Conservation (phyloP, 169 alveolate species). For the Plasmodium coatneyi region DNA sequence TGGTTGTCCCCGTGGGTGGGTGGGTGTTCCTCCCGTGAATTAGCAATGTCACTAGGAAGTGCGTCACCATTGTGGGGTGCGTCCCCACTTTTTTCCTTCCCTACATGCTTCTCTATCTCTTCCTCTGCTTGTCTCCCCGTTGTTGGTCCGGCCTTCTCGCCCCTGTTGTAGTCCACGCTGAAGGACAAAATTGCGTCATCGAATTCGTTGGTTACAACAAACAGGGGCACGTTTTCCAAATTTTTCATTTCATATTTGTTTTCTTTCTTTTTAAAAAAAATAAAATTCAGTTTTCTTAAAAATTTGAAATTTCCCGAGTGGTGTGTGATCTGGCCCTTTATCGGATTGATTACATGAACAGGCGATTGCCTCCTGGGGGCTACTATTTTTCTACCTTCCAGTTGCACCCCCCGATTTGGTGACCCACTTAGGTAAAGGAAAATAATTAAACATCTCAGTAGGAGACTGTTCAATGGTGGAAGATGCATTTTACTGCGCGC, state of each 20-base stretch:
- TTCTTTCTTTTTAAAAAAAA: constrained; percentile 26
- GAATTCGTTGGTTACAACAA: constrained; percentile 60
- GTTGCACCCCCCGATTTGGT: not conserved
- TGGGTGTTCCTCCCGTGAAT: not conserved
- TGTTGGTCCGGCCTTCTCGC: not conserved
- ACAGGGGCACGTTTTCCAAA: constrained; percentile 61
- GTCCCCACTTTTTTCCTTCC: not conserved
- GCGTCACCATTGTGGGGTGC: not conserved
- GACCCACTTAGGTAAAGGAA: not conserved
- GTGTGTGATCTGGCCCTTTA: constrained; percentile 2
- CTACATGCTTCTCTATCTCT: not conserved
- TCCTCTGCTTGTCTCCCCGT: not conserved
- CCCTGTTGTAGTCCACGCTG: not conserved
- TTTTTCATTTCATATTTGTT: constrained; percentile 63
- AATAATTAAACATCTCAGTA: constrained; percentile 1
- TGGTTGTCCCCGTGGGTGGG: not conserved
- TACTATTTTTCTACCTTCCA: constrained; percentile 8
- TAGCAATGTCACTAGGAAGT: not conserved
- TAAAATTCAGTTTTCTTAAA: constrained; percentile 32
- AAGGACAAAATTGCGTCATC: constrained; percentile 57
- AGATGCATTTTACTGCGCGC: constrained; percentile 17
- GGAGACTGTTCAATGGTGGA: not conserved
- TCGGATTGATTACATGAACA: constrained; percentile 26
- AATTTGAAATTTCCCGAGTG: constrained; percentile 1
- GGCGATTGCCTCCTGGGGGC: not conserved